Conservation (phyloP, 371 early-diverging fungal species). For the Syncephalastrum sp. region DNA sequence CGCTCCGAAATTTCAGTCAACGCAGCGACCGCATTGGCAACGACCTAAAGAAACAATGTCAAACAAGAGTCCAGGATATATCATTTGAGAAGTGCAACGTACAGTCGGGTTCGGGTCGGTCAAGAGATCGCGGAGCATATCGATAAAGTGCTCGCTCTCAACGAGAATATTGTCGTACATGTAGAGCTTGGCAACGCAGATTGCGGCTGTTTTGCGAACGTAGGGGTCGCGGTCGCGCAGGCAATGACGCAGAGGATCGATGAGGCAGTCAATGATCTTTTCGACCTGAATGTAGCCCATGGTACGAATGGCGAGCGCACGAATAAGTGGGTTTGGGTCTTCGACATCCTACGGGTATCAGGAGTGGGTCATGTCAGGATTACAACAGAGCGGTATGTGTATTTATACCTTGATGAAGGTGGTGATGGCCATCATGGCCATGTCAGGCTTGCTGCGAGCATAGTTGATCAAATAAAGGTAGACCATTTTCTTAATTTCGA, state of each 20-base stretch:
- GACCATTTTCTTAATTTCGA: conserved; percentile 87
- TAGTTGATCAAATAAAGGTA: conserved; percentile 88
- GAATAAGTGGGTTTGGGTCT: conserved; percentile 90
- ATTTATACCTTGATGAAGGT: conserved; percentile 88
- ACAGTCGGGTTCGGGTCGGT: conserved; percentile 90
- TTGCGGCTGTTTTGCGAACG: conserved; percentile 66
- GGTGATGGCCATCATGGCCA: conserved; percentile 96
- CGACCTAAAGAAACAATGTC: conserved; percentile 58
- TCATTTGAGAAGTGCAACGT: conserved; percentile 25
- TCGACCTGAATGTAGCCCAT: conserved; percentile 96
- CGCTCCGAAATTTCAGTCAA: conserved; percentile 91
- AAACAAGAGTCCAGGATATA: neutral
- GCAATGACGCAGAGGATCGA: conserved; percentile 84
- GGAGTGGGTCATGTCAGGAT: neutral
- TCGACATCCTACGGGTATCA: conserved; percentile 79
- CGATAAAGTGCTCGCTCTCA: conserved; percentile 64
- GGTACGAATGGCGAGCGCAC: conserved; percentile 96
- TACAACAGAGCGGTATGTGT: neutral
- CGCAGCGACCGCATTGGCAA: conserved; percentile 95
- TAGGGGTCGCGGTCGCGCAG: conserved; percentile 77
- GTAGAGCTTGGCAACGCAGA: conserved; percentile 89
- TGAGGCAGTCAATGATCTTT: conserved; percentile 85
- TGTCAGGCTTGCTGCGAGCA: conserved; percentile 96
- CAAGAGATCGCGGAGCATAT: conserved; percentile 83
- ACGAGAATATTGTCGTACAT: conserved; percentile 29